Conservation (phyloP, 257 asterid species). For the Prunella vulgaris region DNA sequence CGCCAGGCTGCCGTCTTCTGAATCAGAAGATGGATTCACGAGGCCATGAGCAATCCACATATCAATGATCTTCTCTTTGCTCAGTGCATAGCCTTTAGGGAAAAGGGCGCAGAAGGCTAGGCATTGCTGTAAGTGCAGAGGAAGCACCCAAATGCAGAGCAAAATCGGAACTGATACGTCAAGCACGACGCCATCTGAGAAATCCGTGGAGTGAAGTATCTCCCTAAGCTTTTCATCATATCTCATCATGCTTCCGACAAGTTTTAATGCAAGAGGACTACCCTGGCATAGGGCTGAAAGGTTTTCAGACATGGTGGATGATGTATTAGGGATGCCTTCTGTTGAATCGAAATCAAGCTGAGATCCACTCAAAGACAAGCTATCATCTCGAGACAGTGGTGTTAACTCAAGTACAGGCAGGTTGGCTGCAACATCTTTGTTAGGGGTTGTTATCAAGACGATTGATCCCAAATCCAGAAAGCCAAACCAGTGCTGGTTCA, state of each 20-base stretch:
- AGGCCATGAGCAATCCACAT: conserved; percentile 17
- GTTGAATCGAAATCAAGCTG: neutral
- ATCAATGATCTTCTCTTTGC: conserved; percentile 8
- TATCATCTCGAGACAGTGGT: neutral
- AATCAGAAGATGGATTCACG: neutral
- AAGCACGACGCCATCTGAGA: neutral
- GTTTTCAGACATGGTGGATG: neutral
- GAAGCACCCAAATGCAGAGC: conserved; percentile 12
- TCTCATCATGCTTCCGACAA: conserved; percentile 9
- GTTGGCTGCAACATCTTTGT: neutral
- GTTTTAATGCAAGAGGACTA: neutral
- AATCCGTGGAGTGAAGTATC: neutral
- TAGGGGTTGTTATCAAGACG: neutral
- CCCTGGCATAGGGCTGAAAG: conserved; percentile 1
- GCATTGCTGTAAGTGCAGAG: conserved; percentile 9
- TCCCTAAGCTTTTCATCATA: neutral
- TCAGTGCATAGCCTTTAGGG: neutral
- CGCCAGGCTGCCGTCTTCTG: neutral
- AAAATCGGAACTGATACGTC: conserved; percentile 1
- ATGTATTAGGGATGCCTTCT: no score
- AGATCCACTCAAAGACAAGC: neutral
- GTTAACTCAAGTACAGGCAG: neutral
- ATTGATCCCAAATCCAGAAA: conserved; percentile 6
- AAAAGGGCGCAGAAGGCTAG: neutral
- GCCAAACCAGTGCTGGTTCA: neutral